phyloP scores from a whole-genome alignment of 1,284 basidiomycete species.

The Boletus semigastroideus region DNA sequence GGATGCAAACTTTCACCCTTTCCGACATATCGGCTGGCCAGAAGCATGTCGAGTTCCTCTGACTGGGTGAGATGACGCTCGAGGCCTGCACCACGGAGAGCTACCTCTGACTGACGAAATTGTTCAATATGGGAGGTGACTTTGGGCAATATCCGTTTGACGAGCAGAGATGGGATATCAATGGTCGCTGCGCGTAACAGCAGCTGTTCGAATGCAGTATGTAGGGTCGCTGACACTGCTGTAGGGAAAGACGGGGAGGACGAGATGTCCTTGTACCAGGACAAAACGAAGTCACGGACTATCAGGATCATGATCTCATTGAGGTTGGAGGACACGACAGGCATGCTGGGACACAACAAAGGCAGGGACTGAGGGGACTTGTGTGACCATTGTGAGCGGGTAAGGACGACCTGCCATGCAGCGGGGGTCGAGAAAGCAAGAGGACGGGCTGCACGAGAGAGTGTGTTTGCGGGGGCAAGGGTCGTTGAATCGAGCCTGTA shows the following conservation, averaged over 20 bases:
- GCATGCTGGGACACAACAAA: slow-evolving; percentile 59
- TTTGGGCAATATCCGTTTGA: slow-evolving; percentile 83
- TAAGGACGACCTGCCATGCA: slow-evolving; percentile 86
- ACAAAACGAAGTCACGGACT: slow-evolving; percentile 79
- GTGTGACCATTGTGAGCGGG: slow-evolving; percentile 80
- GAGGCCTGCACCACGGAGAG: slow-evolving; percentile 70
- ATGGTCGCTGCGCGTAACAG: slow-evolving; percentile 55
- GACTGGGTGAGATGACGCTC: slow-evolving; percentile 80
- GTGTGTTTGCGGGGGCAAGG: slow-evolving; percentile 33
- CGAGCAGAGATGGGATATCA: slow-evolving; percentile 77
- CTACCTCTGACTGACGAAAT: slow-evolving; percentile 89
- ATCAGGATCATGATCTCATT: slow-evolving; percentile 80
- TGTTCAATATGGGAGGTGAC: slow-evolving; percentile 88
- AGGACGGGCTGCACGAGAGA: slow-evolving; percentile 59
- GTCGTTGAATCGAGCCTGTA: slow-evolving; percentile 53
- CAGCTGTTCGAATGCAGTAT: slow-evolving; percentile 62
- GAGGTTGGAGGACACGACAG: slow-evolving; percentile 62
- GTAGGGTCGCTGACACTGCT: slow-evolving; percentile 77
- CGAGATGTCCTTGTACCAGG: slow-evolving; percentile 85
- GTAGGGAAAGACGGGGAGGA: slow-evolving; percentile 85
- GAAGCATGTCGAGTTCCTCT: slow-evolving; percentile 81
- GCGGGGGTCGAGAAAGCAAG: slow-evolving; percentile 86
- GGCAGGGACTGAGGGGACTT: slow-evolving; percentile 62
- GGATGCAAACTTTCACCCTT: slow-evolving; percentile 70
- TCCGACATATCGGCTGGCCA: slow-evolving; percentile 73